Evolutionary conservation across 805 yeast species (phyloP).

Genomic region (Candida mattraensis): DNA sequence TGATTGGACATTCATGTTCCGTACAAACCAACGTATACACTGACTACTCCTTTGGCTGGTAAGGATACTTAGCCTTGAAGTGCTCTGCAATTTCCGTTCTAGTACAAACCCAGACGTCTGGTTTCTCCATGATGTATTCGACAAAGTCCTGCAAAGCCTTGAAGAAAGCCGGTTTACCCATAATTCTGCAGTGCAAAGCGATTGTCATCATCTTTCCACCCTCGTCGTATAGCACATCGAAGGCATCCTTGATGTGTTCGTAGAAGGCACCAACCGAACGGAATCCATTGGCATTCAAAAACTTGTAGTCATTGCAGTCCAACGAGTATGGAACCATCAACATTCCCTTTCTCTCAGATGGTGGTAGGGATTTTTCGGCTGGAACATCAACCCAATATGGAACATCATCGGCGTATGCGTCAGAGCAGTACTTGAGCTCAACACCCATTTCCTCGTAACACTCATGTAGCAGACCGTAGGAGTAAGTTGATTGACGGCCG

Average conservation of each 20-base stretch:
- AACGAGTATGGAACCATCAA: slow-evolving; percentile 30
- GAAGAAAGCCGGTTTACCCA: slow-evolving; percentile 37
- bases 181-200: slow-evolving; percentile 35
- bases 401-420: slow-evolving; percentile 38
- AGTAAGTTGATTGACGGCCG: slow-evolving; percentile 35
- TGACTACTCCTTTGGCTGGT: too few species aligned
- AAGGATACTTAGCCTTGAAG: slow-evolving; percentile 23
- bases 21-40: too few species aligned
- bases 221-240: slow-evolving; percentile 37
- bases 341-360: slow-evolving; percentile 24
- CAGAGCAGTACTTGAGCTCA: slow-evolving; percentile 36
- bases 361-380: slow-evolving; percentile 17
- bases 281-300: slow-evolving; percentile 27
- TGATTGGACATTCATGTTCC: too few species aligned
- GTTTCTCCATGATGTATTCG: slow-evolving; percentile 34
- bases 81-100: slow-evolving; percentile 35
- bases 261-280: slow-evolving; percentile 27
- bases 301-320: slow-evolving; percentile 29
- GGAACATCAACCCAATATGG: slow-evolving; percentile 38
- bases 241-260: slow-evolving; percentile 36
- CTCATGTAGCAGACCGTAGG: slow-evolving; percentile 35
- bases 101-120: slow-evolving; percentile 38
- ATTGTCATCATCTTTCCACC: slow-evolving; percentile 39
- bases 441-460: slow-evolving; percentile 33
- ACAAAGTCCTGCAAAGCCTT: slow-evolving; percentile 35